Base-by-base conservation (phyloP, 2,329 filamentous ascomycete genomes). In the Trichoderma harzianum region DNA sequence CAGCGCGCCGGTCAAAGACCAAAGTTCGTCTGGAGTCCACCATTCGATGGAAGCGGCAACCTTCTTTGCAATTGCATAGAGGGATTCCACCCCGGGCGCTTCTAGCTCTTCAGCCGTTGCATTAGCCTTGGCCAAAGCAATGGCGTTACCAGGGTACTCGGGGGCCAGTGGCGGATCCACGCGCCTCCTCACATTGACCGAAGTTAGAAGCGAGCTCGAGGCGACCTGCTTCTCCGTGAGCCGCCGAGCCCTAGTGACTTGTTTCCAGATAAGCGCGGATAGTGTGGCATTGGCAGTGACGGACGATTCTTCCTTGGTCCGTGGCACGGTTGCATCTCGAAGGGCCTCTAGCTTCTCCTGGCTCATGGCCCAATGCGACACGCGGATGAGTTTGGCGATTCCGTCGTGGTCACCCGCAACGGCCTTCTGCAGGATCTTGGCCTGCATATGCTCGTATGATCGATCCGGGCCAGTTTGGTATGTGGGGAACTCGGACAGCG, bases 181-280 rank as follows among this genome's bases (percentile, higher is more conserved):
- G 47, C 71, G 71, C 62, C 71, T 70, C 60, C 71, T 63, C 34
- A 65, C 58, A 28, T 72, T 70, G 58, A 72, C 71, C 53, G 71
- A 69, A n/a, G 57, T 72, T 7, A 72, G 60, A 30, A 72, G 71
- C 47, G 71, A 72, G 51, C 71, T 72, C 26, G 58, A 58, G 26
- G 71, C 47, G 43, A 72, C 61, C 51, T 70, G 71, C 26, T 64
- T 68, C 66, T 72, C 67, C 36, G 71, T 63, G 30, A 72, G 71
- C 21, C 58, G 68, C 21, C 71, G 65, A n/a, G 71, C 71, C 51
- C 61, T 70, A 32, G 32, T 72, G 21, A 72, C 51, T 57, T 72
- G 71, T 34, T 70, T 72, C 71, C 71, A 72, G 57, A 72, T 72
- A 70, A 72, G 71, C 66, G 71, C 71, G 34, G 71, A 70, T 39